Percentiles rank a stretch among this genome's conserved stretches.
These are phyloP conservation scores for Dissoconium aciculare DNA, from an alignment of 2,329 filamentous ascomycete genomes.

Conservation along the genomic window DNA sequence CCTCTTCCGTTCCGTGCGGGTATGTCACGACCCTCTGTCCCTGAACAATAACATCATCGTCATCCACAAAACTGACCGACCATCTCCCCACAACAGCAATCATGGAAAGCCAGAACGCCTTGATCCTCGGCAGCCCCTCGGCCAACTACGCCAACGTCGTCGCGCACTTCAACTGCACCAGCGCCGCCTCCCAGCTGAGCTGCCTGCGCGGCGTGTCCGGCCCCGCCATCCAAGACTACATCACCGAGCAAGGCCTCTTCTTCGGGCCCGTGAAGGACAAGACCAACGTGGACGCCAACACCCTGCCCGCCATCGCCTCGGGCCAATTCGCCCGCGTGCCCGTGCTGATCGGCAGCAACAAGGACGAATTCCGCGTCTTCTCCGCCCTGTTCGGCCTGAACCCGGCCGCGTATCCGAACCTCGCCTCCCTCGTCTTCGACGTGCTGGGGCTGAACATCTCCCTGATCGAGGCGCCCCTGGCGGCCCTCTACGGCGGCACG, in stretches of 20 bases:
- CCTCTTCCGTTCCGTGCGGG: constrained; percentile 12
- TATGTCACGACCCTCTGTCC: no score
- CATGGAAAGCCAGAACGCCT: constrained; percentile 8
- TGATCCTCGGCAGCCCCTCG: constrained; percentile 4
- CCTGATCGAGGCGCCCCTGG: neutral
- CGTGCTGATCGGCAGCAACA: constrained; percentile 16
- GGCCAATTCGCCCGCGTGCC: constrained; percentile 12
- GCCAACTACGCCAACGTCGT: constrained; percentile 8
- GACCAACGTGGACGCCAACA: constrained; percentile 7
- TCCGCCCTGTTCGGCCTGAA: constrained; percentile 11
- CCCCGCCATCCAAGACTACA: constrained; percentile 7
- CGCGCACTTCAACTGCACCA: constrained; percentile 8
- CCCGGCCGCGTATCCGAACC: constrained; percentile 5
- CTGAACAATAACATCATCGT: no score
- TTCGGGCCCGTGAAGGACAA: constrained; percentile 8
- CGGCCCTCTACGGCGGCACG: neutral
- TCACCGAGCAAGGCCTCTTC: constrained; percentile 11
- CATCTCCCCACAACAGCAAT: no score
- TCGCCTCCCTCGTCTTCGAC: constrained; percentile 10
- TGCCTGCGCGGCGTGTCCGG: constrained; percentile 8
- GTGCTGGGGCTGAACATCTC: constrained; percentile 6
- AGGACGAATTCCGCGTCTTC: constrained; percentile 17
- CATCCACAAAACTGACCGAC: no score
- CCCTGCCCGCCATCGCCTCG: constrained; percentile 5
- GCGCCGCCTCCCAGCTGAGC: constrained; percentile 2